phyloP scores from a whole-genome alignment of 176 grass and related monocot genomes.

The Otatea glauca region DNA sequence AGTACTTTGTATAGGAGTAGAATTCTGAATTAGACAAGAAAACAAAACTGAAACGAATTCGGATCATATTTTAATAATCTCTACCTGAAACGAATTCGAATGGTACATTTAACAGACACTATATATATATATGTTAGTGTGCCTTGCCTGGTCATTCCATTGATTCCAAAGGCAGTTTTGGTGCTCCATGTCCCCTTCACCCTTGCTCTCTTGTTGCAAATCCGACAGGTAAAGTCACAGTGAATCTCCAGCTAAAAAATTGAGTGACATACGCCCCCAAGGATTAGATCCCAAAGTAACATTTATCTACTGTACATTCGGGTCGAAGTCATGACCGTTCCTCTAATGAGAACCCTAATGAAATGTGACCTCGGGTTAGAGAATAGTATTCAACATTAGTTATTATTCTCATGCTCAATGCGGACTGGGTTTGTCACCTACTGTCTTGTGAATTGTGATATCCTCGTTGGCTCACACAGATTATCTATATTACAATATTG shows the following conservation, averaged over 20 bases:
- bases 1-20: too few species aligned
- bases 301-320: constrained; percentile 33
- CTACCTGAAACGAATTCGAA: too few species aligned
- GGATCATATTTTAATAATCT: too few species aligned
- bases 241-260: constrained; percentile 55
- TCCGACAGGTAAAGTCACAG: constrained; percentile 51
- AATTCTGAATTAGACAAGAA: too few species aligned
- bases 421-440: constrained; percentile 7
- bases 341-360: constrained; percentile 17
- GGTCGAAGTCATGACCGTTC: constrained; percentile 12
- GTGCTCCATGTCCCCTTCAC: constrained; percentile 42
- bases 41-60: too few species aligned
- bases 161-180: constrained; percentile 36
- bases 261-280: constrained; percentile 29
- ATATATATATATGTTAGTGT: constrained; percentile 8
- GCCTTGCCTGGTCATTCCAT: constrained; percentile 50
- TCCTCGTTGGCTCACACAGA: constrained; percentile 43
- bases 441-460: constrained; percentile 39
- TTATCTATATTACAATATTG: constrained; percentile 9
- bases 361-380: constrained; percentile 17
- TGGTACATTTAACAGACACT: too few species aligned
- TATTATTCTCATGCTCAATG: constrained; percentile 35
- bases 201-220: constrained; percentile 44
- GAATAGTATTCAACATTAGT: constrained; percentile 23
- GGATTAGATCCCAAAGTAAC: constrained; percentile 52